Conservation (phyloP, 148 eudicot species). For the Chenopodium suecicum region DNA sequence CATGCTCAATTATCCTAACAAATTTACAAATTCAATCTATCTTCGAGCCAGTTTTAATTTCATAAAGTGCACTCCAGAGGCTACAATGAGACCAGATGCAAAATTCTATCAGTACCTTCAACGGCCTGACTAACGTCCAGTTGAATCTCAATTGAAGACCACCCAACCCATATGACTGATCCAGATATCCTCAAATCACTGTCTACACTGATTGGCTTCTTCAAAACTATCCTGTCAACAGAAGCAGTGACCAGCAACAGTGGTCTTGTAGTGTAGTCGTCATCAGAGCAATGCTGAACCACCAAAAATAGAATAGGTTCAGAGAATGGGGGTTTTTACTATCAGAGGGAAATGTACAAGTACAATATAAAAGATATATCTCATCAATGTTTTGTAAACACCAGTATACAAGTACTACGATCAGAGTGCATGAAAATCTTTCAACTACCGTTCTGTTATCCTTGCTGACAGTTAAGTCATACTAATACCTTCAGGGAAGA, state of each 20-base stretch:
- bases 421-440: neutral
- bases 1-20: neutral
- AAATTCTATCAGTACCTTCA: conserved; percentile 46
- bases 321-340: neutral
- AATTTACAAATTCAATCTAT: conserved; percentile 2
- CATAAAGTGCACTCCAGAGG: neutral
- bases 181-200: conserved; percentile 74
- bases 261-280: conserved; percentile 88
- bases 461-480: neutral
- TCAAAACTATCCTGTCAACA: conserved; percentile 90
- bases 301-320: conserved; percentile 9
- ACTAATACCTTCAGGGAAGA: neutral
- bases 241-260: conserved; percentile 88
- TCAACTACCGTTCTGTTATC: neutral
- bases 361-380: neutral
- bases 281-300: conserved; percentile 86
- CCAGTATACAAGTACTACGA: neutral
- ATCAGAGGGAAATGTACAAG: neutral
- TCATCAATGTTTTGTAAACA: neutral
- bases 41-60: neutral
- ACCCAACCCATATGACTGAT: conserved; percentile 94
- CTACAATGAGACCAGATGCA: neutral
- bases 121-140: conserved; percentile 68
- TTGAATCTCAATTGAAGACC: conserved; percentile 95
- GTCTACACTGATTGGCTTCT: conserved; percentile 79